Evolutionary conservation across 2,329 filamentous ascomycete species (phyloP).

Genomic region (Venturia asperata): DNA sequence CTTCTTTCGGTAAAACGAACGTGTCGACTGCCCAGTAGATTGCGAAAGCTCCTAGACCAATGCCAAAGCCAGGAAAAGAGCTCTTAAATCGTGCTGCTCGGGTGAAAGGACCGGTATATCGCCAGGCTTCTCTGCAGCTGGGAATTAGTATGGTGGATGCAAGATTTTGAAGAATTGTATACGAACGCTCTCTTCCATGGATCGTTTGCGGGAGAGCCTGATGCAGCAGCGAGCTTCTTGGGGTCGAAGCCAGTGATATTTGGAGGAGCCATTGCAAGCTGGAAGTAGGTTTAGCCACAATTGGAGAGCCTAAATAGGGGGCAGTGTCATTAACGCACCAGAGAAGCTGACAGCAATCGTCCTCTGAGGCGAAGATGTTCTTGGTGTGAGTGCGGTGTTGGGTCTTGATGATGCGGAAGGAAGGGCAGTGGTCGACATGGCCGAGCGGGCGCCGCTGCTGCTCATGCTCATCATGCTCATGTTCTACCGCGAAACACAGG

Average conservation of each 20-base stretch:
- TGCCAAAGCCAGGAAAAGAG: conserved; percentile 83
- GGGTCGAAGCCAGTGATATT: conserved; percentile 93
- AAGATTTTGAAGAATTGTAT: conserved; percentile 9
- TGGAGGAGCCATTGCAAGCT: conserved; percentile 46
- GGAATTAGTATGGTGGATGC: background rate
- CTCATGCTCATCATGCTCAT: background rate
- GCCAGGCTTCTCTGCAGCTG: conserved; percentile 74
- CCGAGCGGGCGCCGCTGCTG: background rate
- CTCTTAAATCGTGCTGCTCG: conserved; percentile 73
- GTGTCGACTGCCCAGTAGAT: conserved; percentile 59
- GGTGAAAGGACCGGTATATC: conserved; percentile 83
- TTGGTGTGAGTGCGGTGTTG: background rate
- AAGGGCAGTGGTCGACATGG: background rate
- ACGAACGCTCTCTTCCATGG: conserved; percentile 57
- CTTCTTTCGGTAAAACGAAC: conserved; percentile 14
- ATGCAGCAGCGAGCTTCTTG: conserved; percentile 66
- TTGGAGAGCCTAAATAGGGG: conserved; percentile 20
- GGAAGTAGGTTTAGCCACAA: conserved; percentile 21
- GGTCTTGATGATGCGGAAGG: background rate
- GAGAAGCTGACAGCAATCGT: background rate
- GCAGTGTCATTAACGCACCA: background rate
- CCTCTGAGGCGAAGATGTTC: background rate
- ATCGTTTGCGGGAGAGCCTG: conserved; percentile 54
- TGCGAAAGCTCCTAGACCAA: conserved; percentile 83
- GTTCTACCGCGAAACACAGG: background rate